Base-by-base conservation (phyloP, 176 grass and related monocot species). In the Eleusine coracana region DNA sequence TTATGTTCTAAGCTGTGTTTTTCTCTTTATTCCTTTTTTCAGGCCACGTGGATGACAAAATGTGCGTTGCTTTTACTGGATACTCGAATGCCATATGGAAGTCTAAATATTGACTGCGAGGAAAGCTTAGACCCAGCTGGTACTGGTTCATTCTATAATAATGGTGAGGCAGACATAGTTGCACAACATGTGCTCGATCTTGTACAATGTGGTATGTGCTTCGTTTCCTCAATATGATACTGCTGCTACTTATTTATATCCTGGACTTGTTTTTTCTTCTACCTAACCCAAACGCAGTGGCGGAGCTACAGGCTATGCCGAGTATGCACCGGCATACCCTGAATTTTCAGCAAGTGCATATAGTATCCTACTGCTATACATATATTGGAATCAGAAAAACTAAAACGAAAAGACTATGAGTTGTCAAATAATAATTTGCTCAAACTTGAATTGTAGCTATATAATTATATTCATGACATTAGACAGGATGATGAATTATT, bases 71-170 rank as follows among this genome's bases (percentile, higher is more conserved):
- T 94, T 75, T 97, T 97, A 86, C 88, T 97, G 84, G 95, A 97
- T 82, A 97, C 95, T 73, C 90, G 95, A 83, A 91, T 91, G 95
- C 86, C 90, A 66, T 91, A 97, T 71, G 95, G 95, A 74, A 94
- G 90, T 77, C 88, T 97, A 86, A 92, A 86, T 82, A 83, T 94
- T 77, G 95, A 91, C 68, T 97, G 92, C 11, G 92, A 97, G 84
- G 95, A 97, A 83, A 68, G 90, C 78, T 87, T 94, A 83, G 92
- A 97, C 65, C 90, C 75, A 40, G 86, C 86, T 71, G 92, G 95
- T 10, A 94, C 95, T 50, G 95, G 92, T 17, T 97, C 95, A 41
- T 97, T 91, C 68, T 97, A 94, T 77, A 97, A 94, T 72, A 87
- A 90, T 17, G 95, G 95, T 49, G 92, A 94, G 76, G 92, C 95